phyloP scores from a whole-genome alignment of 768 basidiomycete genomes.

The Hygrophorus pudorinus region DNA sequence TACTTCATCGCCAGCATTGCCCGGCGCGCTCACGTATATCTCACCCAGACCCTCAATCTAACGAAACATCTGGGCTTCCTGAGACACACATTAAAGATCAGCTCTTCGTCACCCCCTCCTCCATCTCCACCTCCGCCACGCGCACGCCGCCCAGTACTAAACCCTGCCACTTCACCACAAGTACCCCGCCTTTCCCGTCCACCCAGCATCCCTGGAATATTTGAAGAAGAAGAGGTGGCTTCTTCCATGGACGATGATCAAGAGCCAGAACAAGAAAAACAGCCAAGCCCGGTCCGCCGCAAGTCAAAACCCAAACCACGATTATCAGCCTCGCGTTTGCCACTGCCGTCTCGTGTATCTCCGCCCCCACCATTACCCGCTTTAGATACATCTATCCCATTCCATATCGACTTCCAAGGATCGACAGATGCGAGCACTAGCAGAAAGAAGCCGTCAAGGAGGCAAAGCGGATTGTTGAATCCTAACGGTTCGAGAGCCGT shows the following conservation, averaged over 20 bases:
- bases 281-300: conserved; percentile 28
- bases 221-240: conserved; percentile 55
- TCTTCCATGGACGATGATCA: conserved; percentile 34
- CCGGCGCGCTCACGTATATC: not conserved
- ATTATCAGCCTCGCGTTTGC: conserved; percentile 37
- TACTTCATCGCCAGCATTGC: conserved; percentile 3
- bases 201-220: conserved; percentile 57
- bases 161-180: conserved; percentile 35
- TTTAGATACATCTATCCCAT: conserved; percentile 19
- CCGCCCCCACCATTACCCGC: conserved; percentile 28
- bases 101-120: conserved; percentile 30
- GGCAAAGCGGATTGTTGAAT: conserved; percentile 49
- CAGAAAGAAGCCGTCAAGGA: conserved; percentile 29
- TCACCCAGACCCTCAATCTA: conserved; percentile 41
- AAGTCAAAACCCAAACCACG: conserved; percentile 39
- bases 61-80: conserved; percentile 57
- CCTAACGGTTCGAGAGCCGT: conserved; percentile 14
- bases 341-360: conserved; percentile 32
- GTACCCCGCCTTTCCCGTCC: conserved; percentile 50
- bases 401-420: conserved; percentile 15
- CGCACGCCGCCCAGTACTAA: conserved; percentile 31
- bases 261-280: conserved; percentile 13
- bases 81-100: conserved; percentile 51
- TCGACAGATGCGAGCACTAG: conserved; percentile 17
- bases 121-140: conserved; percentile 28